Percentiles rank a stretch among this genome's conserved stretches.
Evolutionary conservation across 1,139 yeast genomes (phyloP).

Genomic region (Saccharomycopsis hybrid): DNA sequence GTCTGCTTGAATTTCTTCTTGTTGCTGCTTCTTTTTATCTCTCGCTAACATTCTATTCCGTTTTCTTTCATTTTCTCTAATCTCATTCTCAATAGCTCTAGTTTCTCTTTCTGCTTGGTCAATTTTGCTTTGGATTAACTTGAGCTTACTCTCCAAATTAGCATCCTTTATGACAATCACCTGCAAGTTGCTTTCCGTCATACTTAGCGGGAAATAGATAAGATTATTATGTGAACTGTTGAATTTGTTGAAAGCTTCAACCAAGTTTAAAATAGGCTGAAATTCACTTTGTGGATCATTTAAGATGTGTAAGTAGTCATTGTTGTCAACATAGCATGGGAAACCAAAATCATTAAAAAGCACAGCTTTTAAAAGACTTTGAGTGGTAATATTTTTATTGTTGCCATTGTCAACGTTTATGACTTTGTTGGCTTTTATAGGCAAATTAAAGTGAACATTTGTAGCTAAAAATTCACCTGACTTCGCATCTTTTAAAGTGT

Average conservation of each 20-base stretch:
- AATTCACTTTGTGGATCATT: conserved; percentile 7
- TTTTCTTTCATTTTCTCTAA: conserved; percentile 6
- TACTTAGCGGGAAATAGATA: conserved; percentile 14
- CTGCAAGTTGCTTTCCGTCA: conserved; percentile 14
- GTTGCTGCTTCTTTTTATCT: conserved; percentile 2
- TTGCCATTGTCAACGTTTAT: background rate
- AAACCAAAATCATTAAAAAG: conserved; percentile 14
- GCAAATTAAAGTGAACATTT: conserved; percentile 1
- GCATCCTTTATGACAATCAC: conserved; percentile 16
- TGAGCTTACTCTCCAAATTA: conserved; percentile 10
- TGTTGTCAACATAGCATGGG: conserved; percentile 15
- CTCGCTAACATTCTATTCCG: background rate
- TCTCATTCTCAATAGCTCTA: background rate
- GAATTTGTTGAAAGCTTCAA: conserved; percentile 16
- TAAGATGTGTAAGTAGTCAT: conserved; percentile 13
- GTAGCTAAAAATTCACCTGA: background rate
- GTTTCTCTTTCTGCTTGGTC: conserved; percentile 5
- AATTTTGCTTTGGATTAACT: conserved; percentile 10
- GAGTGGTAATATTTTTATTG: background rate
- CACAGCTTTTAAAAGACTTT: conserved; percentile 13
- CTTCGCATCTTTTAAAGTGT: conserved; percentile 3
- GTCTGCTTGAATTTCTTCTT: background rate
- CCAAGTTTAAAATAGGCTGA: conserved; percentile 11
- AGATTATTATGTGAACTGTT: conserved; percentile 16
- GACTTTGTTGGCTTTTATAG: background rate